Base-by-base conservation (phyloP, 345 rosid species). In the Sonneratia caseolaris region DNA sequence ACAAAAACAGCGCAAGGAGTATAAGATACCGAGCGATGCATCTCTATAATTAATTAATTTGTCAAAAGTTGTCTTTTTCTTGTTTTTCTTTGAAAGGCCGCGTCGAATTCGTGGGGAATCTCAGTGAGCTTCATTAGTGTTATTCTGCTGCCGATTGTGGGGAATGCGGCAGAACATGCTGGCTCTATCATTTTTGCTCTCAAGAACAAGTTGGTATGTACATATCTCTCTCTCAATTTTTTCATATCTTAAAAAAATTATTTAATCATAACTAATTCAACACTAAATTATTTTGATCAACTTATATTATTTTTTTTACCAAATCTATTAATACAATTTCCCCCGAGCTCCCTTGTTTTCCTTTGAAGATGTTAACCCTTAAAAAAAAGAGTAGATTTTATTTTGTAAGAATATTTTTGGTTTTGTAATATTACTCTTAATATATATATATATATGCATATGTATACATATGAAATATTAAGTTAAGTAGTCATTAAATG, bases 151-250 rank as follows among this genome's bases (percentile, higher is more conserved):
- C 98, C 98, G 2, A 91, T 93, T 12, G 96, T 91, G 66, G 98
- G 98, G 45, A 93, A 93, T 79, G 98, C 98, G n/a, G 98, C 97
- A 7, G 97, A 93, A 68, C 98, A 93, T 74, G 97, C 98, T 38
- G 98, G 98, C 62, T 88, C 98, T 3, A 78, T 91, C 79, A 91
- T 91, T 27, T 93, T 93, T 51, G 98, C 96, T 68, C 88, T 79
- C 78, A 92, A 90, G 74, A 91, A 93, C 86, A 93, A 93, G 73
- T 76, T 93, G 88, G 96, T 90, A 87, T n/a, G 73, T n/a, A n/a
- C n/a, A n/a, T n/a, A n/a, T n/a, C n/a, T n/a, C n/a, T n/a, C n/a
- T n/a, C n/a, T n/a, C n/a, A n/a, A n/a, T n/a, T n/a, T n/a, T 12
- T 48, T 48, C 4, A 48, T 10, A 48, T 14, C 53, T 61, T 61